These are phyloP conservation scores for Chaetomium cochliodes DNA, from an alignment of 495 filamentous ascomycete genomes.

Conservation along the genomic window DNA sequence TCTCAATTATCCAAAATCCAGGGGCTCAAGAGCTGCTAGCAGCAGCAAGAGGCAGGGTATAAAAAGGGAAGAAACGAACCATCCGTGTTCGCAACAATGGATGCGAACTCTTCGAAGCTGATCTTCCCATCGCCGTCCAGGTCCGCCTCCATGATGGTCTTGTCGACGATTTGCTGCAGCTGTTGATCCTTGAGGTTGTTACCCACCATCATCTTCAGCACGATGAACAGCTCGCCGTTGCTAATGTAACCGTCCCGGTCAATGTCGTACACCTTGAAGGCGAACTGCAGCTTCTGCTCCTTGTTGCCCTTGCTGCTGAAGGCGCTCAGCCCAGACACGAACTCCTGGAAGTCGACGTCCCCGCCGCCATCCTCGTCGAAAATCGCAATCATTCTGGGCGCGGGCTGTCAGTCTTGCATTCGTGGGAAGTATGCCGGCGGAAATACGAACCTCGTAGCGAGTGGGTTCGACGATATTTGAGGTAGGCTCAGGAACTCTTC, in stretches of 20 bases:
- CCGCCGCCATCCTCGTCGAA: constrained; percentile 99
- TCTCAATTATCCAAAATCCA: neutral
- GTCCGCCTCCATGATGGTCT: constrained; percentile 99
- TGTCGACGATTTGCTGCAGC: constrained; percentile 97
- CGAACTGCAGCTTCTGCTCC: constrained; percentile 95
- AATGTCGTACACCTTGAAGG: constrained; percentile 99
- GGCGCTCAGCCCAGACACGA: constrained; percentile 90
- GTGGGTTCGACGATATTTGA: constrained; percentile 95
- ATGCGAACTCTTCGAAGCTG: constrained; percentile 97
- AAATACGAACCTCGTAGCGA: constrained; percentile 74
- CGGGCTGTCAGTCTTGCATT: neutral
- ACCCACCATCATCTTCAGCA: constrained; percentile 99
- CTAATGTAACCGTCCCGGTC: constrained; percentile 98
- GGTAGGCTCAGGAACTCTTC: constrained; percentile 97
- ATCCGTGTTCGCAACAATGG: constrained; percentile 65
- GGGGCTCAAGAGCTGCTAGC: neutral
- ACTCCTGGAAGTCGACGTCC: constrained; percentile 98
- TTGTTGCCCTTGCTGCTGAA: constrained; percentile 99
- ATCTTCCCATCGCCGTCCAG: constrained; percentile 95
- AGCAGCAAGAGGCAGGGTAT: no score
- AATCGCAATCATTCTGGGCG: constrained; percentile 90
- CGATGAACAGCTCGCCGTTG: constrained; percentile 98
- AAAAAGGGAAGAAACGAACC: neutral
- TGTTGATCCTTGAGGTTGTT: constrained; percentile 99
- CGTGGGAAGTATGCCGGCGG: neutral